These are phyloP conservation scores for Penicillium digitatum DNA, from an alignment of 2,329 filamentous ascomycete species.

Conservation along the genomic window DNA sequence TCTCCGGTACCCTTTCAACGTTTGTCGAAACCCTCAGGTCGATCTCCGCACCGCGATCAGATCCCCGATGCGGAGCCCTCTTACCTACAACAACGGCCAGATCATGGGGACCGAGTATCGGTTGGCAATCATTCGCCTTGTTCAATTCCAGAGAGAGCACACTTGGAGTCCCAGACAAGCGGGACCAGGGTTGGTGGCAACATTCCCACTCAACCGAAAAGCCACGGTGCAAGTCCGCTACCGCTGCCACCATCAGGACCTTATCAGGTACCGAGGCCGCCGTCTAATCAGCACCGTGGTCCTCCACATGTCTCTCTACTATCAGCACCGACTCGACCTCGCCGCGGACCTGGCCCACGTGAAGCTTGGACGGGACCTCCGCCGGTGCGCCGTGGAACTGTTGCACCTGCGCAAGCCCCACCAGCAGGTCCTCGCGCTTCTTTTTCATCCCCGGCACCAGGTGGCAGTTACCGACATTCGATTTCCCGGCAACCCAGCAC, in stretches of 20 bases:
- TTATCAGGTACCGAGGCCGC: constrained; percentile 34
- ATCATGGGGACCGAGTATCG: neutral
- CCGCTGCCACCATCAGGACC: constrained; percentile 41
- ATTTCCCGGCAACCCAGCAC: constrained; percentile 37
- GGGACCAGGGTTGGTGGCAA: constrained; percentile 17
- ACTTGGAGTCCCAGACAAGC: constrained; percentile 18
- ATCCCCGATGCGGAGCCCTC: neutral
- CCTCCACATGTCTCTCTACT: constrained; percentile 39
- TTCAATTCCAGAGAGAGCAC: neutral
- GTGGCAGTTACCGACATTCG: constrained; percentile 35
- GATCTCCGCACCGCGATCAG: constrained; percentile 19
- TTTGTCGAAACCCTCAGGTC: constrained; percentile 17
- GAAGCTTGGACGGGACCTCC: constrained; percentile 33
- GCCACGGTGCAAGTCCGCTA: constrained; percentile 23
- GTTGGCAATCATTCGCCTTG: neutral
- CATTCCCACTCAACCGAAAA: constrained; percentile 34
- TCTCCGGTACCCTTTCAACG: constrained; percentile 24
- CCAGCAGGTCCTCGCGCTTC: constrained; percentile 39
- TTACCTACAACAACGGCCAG: neutral
- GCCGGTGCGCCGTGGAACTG: constrained; percentile 34
- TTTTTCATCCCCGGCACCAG: constrained; percentile 26
- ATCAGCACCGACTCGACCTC: constrained; percentile 47
- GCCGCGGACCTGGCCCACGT: constrained; percentile 37
- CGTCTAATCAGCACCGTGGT: constrained; percentile 37
- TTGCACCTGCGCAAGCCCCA: constrained; percentile 28